Base-by-base conservation (phyloP, 2,329 filamentous ascomycete genomes). In the Juglanconis sp. region DNA sequence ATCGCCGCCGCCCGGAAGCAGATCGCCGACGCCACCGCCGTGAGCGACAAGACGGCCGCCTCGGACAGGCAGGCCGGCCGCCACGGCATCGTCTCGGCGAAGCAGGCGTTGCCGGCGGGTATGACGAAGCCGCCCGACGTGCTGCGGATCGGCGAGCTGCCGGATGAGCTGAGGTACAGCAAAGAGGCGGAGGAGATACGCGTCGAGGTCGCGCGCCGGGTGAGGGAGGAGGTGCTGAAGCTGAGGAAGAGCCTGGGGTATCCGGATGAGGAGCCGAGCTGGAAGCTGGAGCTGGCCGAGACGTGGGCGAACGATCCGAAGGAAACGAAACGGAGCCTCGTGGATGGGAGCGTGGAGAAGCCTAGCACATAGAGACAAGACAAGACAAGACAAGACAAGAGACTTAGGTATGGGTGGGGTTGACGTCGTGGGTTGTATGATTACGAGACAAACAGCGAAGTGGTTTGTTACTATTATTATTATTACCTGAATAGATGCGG, bases 221-320 rank as follows among this genome's bases (percentile, higher is more conserved):
- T 98, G 38, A 82, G 95, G 53, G 82, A 89, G 58, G 89, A 96
- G 71, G 88, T 99, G 3, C 75, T 94, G 55, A 91, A 91, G 68
- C 81, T 98, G 30, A 83, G 94, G 63, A 81, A 85, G 65, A 81
- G 81, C 49, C 77, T 89, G 60, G 93, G 92, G 1, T 85, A 89
- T 63, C 84, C 89, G 1, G 92, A 96, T 62, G 89, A 96, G 66
- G 91, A 96, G 67, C 87, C 90, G 0, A 55, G 49, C 11, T 48
- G 50, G 54, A 87, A 89, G 66, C 83, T 87, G 52, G 89, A 87
- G 8, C 75, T 93, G 34, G 91, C 90, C 0, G 90, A 94, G 73
- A 96, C 92, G 1, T 98, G 91, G 88, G 78, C 83, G 2, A 76
- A 76, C 53, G 82, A 84, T 62, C 79, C 78, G 15, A 72, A 72